A percentile compares a stretch with the other conserved stretches of the same genome.
These are phyloP conservation scores for Simmondsia chinensis DNA, from an alignment of 148 eudicot genomes.

Conservation along the genomic window DNA sequence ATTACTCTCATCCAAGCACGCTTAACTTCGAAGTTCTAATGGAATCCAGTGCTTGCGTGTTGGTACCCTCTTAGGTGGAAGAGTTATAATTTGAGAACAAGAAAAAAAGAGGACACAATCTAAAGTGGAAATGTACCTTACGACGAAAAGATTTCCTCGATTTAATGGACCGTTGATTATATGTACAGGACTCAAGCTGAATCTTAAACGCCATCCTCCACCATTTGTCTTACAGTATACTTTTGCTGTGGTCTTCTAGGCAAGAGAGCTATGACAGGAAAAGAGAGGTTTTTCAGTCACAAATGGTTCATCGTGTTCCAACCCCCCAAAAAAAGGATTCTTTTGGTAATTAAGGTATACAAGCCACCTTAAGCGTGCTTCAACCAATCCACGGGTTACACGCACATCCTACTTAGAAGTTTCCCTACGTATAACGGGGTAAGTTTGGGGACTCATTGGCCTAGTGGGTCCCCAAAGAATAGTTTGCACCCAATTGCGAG, in stretches of 20 bases:
- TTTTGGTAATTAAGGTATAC: not conserved
- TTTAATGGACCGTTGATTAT: not conserved
- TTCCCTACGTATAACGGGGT: too few species aligned
- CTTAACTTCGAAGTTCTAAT: too few species aligned
- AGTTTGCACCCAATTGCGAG: too few species aligned
- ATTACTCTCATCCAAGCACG: too few species aligned
- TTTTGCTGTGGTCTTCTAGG: conserved; percentile 40
- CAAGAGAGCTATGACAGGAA: conserved; percentile 43
- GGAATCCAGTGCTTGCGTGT: too few species aligned
- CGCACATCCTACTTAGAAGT: too few species aligned
- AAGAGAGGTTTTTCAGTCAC: conserved; percentile 3
- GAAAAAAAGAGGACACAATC: too few species aligned
- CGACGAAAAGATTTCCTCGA: not conserved
- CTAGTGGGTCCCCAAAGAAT: too few species aligned
- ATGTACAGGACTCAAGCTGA: conserved; percentile 6
- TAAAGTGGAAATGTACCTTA: conserved; percentile 11
- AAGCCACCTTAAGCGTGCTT: not conserved
- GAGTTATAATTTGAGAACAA: not conserved
- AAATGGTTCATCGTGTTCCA: not conserved
- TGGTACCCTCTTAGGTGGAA: too few species aligned
- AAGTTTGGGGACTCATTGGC: too few species aligned
- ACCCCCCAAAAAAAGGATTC: too few species aligned
- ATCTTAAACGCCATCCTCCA: not conserved
- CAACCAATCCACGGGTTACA: too few species aligned
- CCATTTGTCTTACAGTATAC: not conserved